Evolutionary conservation across 2,329 filamentous ascomycete species (phyloP).

Genomic region (Pyrenochaeta sp.): DNA sequence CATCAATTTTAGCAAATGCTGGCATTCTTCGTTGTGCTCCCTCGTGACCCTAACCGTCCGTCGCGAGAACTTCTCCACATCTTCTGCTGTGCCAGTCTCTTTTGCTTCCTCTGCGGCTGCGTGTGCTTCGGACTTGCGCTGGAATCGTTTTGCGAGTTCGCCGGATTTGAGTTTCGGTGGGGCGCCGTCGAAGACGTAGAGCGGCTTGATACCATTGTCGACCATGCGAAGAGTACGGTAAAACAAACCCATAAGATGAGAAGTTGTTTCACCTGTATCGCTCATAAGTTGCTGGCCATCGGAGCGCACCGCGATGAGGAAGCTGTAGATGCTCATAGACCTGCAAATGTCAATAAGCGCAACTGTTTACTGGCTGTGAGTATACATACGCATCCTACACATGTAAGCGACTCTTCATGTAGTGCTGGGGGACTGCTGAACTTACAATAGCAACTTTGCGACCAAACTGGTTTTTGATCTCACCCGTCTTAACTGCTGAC

Average conservation of each 20-base stretch:
- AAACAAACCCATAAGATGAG: slow-evolving; percentile 99
- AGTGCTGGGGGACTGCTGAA: background rate
- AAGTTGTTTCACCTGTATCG: slow-evolving; percentile 95
- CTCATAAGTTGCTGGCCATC: slow-evolving; percentile 96
- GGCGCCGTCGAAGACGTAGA: slow-evolving; percentile 97
- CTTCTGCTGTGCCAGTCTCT: slow-evolving; percentile 94
- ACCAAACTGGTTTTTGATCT: slow-evolving; percentile 99
- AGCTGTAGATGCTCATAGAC: slow-evolving; percentile 99
- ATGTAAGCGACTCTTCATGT: slow-evolving; percentile 28
- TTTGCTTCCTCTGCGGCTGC: slow-evolving; percentile 94
- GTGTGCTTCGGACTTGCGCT: slow-evolving; percentile 90
- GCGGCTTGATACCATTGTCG: slow-evolving; percentile 97
- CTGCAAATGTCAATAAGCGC: slow-evolving; percentile 52
- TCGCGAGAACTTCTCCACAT: slow-evolving; percentile 97
- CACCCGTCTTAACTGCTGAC: slow-evolving; percentile 93
- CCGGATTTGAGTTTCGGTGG: slow-evolving; percentile 98
- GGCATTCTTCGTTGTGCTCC: slow-evolving; percentile 96
- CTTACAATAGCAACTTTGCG: slow-evolving; percentile 96
- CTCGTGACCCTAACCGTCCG: slow-evolving; percentile 93
- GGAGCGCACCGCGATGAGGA: slow-evolving; percentile 95
- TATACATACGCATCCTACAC: slow-evolving; percentile 56
- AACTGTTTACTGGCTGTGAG: background rate
- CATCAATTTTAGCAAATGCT: slow-evolving; percentile 90
- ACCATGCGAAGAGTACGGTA: slow-evolving; percentile 98
- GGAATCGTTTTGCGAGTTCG: slow-evolving; percentile 93